Evolutionary conservation across 257 asterid species (phyloP), one percentile per base, ranked within the genome.

Genomic region (Coffea eugenioides): DNA sequence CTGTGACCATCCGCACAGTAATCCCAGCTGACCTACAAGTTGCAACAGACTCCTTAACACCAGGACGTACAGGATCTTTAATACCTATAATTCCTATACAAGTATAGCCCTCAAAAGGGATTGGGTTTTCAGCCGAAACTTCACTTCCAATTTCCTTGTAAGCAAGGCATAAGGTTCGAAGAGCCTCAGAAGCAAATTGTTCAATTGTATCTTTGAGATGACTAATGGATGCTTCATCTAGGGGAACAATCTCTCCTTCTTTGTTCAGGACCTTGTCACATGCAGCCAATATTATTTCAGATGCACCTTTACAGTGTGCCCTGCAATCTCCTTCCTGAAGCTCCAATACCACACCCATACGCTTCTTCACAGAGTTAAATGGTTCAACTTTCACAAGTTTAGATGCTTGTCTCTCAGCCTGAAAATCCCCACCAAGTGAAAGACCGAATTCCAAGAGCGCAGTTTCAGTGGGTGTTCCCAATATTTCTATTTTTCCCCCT

Each of bases 281-380:
- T 18, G 98, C 97, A 74, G 90, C 86, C 87, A 93, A 83, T 82
- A 93, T 89, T 71, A 93, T 90, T 89, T 93, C 98, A 46, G 98
- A 93, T 54, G 96, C 97, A 16, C 98, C 98, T 83, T 93, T 93
- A 83, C 96, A 88, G 82, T 93, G 97, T n/a, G 93, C 97, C 82
- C 91, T 92, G 77, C 79, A 87, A 82, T 79, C 85, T 82, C 81
- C 86, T 54, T 86, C 92, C 2, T 95, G 94, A 59, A 92, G 80
- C 87, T 92, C 92, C 81, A 93, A 71, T 56, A 90, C 96, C 66
- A 92, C 95, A 52, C 94, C 97, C 98, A 93, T 93, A 66, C 92
- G 88, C 88, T 93, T 93, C 90, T 93, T 93, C 77, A 43, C 84
- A 14, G 98, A 93, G 82, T 93, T 93, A 85, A 93, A 93, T 15